Evolutionary conservation across 83 land plant species (phyloP), one percentile per base, ranked within the genome.

Genomic region (Picea abies): DNA sequence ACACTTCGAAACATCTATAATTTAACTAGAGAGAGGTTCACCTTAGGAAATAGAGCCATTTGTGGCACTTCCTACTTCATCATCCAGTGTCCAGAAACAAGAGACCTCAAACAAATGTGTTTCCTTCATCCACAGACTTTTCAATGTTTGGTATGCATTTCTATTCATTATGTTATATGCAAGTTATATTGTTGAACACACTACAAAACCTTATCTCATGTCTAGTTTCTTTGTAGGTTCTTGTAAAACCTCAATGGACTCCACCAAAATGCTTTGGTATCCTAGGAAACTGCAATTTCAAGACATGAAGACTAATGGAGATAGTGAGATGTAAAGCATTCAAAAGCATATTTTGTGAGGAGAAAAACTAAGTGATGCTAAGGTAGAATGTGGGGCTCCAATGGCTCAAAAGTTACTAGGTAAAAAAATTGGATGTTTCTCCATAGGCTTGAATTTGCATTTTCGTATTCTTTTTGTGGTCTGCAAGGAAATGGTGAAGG

Each of bases 11-110:
- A n/a, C n/a, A n/a, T n/a, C n/a, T n/a, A n/a, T n/a, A n/a, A n/a
- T n/a, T n/a, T n/a, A n/a, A n/a, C n/a, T n/a, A n/a, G n/a, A n/a
- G n/a, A n/a, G 81, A 37, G 81, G 61, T 6, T 79, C 81, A 0
- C 81, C 67, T 37, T 79, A 69, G 81, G 81, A 79, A 62, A 79
- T 61, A 60, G 67, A 79, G 19, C 67, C 66, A 5, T 79, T 32
- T 79, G 41, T 79, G 49, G 66, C 67, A 32, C 66, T 69, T 19
- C 14, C 41, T 4, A 12, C 81, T 9, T 3, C 37, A 22, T 7
- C 63, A 60, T 15, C 44, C 80, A 60, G 80, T 62, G 6, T 35
- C 66, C 7, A 78, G 52, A 25, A 60, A 52, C 19, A 79, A 79
- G 47, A 29, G 80, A 3, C 80, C 80, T 16, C 68, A 67, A 60